Conservation (phyloP, 2,329 filamentous ascomycete genomes). For the Parastagonospora avenae region DNA sequence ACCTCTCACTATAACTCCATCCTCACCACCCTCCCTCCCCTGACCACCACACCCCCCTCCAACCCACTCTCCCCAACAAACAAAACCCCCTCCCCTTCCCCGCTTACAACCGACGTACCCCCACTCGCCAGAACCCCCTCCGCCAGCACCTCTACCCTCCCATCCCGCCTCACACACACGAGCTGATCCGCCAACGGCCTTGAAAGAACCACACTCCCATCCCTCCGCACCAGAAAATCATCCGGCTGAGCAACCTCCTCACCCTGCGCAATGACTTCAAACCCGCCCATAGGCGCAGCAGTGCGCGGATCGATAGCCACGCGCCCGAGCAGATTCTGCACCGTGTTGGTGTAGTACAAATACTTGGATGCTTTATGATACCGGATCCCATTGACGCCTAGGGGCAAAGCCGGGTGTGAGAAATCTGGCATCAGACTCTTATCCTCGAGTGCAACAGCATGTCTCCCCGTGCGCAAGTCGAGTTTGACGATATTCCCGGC, state of each 20-base stretch:
- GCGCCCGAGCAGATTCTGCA: slow-evolving; percentile 11
- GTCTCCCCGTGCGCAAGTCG: slow-evolving; percentile 11
- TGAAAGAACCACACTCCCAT: slow-evolving; percentile 18
- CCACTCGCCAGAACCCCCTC: slow-evolving; percentile 16
- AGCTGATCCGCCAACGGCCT: slow-evolving; percentile 14
- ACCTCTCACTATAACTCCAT: slow-evolving; percentile 4
- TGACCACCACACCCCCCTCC: slow-evolving; percentile 22
- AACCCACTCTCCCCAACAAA: slow-evolving; percentile 33
- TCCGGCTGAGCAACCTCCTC: slow-evolving; percentile 12
- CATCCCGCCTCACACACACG: slow-evolving; percentile 11
- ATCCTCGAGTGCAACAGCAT: slow-evolving; percentile 15
- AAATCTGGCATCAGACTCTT: slow-evolving; percentile 14
- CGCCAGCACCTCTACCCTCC: slow-evolving; percentile 10
- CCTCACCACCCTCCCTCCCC: slow-evolving; percentile 31
- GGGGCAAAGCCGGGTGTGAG: slow-evolving; percentile 1
- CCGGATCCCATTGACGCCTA: slow-evolving; percentile 33
- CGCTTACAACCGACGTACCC: slow-evolving; percentile 12
- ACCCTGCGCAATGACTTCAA: slow-evolving; percentile 10
- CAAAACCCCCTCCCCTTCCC: slow-evolving; percentile 21
- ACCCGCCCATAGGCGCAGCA: slow-evolving; percentile 1
- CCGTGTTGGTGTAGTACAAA: slow-evolving; percentile 29
- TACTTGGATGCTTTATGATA: background rate
- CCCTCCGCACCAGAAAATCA: slow-evolving; percentile 24
- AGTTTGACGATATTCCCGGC: slow-evolving; percentile 21
- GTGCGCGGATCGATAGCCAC: slow-evolving; percentile 16